Percentiles rank a stretch among this genome's conserved stretches.
These are phyloP conservation scores for Calocybe cyanea DNA, from an alignment of 768 basidiomycete species.

Conservation along the genomic window DNA sequence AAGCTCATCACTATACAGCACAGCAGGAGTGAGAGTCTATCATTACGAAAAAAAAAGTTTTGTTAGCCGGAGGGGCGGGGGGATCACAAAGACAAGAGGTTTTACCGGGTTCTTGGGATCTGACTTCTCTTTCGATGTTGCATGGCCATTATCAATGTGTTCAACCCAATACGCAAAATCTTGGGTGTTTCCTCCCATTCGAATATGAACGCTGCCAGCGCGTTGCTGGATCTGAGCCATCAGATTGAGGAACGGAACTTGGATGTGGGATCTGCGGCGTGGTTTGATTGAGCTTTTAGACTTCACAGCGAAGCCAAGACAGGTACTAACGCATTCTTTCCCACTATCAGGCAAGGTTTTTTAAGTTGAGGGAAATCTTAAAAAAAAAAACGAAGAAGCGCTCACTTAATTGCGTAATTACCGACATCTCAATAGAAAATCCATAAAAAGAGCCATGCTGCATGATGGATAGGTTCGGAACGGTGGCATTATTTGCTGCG, in stretches of 20 bases:
- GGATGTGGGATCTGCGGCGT: slow-evolving; percentile 37
- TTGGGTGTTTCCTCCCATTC: slow-evolving; percentile 69
- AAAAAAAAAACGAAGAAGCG: slow-evolving; percentile 28
- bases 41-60: background rate
- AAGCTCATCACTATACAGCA: slow-evolving; percentile 60
- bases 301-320: background rate
- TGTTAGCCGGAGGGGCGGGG: background rate
- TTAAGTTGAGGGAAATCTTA: slow-evolving; percentile 1
- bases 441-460: slow-evolving; percentile 58
- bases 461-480: slow-evolving; percentile 31
- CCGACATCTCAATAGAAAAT: slow-evolving; percentile 73
- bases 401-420: slow-evolving; percentile 60
- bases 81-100: background rate
- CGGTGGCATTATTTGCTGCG: slow-evolving; percentile 25
- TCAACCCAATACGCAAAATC: slow-evolving; percentile 44
- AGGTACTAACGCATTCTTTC: slow-evolving; percentile 41
- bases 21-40: slow-evolving; percentile 64
- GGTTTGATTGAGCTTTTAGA: slow-evolving; percentile 5
- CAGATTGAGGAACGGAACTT: slow-evolving; percentile 62
- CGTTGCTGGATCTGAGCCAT: slow-evolving; percentile 56
- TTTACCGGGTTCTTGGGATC: slow-evolving; percentile 29
- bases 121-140: slow-evolving; percentile 38
- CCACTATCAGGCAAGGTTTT: too few relatives aligned
- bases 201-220: slow-evolving; percentile 49
- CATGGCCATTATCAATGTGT: slow-evolving; percentile 34